Evolutionary conservation across 257 asterid genomes (phyloP).

Genomic region (Ligustrum vulgare): DNA sequence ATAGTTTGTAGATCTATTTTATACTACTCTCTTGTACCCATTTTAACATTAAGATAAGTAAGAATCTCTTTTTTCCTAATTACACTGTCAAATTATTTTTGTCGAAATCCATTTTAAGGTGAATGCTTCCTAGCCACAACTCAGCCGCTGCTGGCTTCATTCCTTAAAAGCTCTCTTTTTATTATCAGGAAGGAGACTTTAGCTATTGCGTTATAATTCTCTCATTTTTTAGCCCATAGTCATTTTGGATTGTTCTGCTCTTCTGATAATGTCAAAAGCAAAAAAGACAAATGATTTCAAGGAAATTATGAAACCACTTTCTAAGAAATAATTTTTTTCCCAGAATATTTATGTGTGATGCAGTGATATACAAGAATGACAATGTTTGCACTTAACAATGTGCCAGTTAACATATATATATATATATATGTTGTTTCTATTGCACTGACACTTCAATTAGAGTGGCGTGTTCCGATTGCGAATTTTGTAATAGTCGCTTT

Average conservation of each 20-base stretch:
- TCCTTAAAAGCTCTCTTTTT: slow-evolving; percentile 14
- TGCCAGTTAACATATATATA: not conserved
- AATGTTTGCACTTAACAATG: not conserved
- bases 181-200: not conserved
- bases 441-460: too few relatives aligned
- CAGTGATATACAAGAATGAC: not conserved
- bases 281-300: slow-evolving; percentile 9
- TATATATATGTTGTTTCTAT: not conserved
- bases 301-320: slow-evolving; percentile 6
- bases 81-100: too few relatives aligned
- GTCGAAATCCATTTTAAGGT: not conserved
- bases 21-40: too few relatives aligned
- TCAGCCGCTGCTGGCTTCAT: slow-evolving; percentile 7
- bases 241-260: slow-evolving; percentile 5
- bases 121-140: not conserved
- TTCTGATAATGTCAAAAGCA: slow-evolving; percentile 7
- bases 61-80: too few relatives aligned
- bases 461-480: too few relatives aligned
- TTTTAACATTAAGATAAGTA: too few relatives aligned
- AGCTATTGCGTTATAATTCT: not conserved
- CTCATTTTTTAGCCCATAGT: not conserved
- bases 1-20: too few relatives aligned
- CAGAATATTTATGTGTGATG: not conserved
- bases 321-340: not conserved
- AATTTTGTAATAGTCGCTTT: too few relatives aligned